Conservation (phyloP, 139 green algal species). For the Raphidocelis subcapitata region DNA sequence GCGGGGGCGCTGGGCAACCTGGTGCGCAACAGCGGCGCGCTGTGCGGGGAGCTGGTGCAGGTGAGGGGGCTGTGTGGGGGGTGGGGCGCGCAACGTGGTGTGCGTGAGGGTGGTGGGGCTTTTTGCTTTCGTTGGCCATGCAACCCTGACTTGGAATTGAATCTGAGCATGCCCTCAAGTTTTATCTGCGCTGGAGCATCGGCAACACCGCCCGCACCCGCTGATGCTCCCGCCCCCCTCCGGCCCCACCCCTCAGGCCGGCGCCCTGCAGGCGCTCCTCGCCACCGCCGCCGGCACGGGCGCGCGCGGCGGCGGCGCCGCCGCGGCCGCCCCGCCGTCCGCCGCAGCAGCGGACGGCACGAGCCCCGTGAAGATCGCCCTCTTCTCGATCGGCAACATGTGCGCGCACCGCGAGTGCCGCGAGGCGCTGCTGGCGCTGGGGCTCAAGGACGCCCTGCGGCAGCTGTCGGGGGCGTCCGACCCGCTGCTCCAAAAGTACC, state of each 20-base stretch:
- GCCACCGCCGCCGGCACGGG: slow-evolving; percentile 30
- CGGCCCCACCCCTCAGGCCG: too few relatives aligned
- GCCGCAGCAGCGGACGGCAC: slow-evolving; percentile 32
- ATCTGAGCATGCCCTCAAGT: too few relatives aligned
- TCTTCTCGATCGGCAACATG: slow-evolving; percentile 95
- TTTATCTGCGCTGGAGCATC: too few relatives aligned
- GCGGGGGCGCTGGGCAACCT: slow-evolving; percentile 96
- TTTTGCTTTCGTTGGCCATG: not conserved
- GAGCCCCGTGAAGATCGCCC: slow-evolving; percentile 80
- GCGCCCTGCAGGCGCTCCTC: slow-evolving; percentile 65
- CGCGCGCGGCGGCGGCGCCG: not conserved
- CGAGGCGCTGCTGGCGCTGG: slow-evolving; percentile 41
- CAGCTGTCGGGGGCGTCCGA: slow-evolving; percentile 43
- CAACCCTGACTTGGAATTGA: not conserved
- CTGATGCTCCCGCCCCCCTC: too few relatives aligned
- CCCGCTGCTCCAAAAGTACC: slow-evolving; percentile 61
- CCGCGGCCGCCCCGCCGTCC: too few relatives aligned
- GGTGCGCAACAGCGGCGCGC: slow-evolving; percentile 74
- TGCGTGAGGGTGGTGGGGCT: slow-evolving; percentile 10
- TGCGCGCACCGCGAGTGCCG: slow-evolving; percentile 54
- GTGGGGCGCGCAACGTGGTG: not conserved
- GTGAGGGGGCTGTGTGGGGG: not conserved
- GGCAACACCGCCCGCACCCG: too few relatives aligned
- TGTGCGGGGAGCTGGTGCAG: slow-evolving; percentile 78
- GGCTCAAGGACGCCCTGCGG: slow-evolving; percentile 43